A percentile compares a stretch with the other conserved stretches of the same genome.
phyloP scores from a whole-genome alignment of 2,329 filamentous ascomycete species.

The Iodosphaeria phyllophila region DNA sequence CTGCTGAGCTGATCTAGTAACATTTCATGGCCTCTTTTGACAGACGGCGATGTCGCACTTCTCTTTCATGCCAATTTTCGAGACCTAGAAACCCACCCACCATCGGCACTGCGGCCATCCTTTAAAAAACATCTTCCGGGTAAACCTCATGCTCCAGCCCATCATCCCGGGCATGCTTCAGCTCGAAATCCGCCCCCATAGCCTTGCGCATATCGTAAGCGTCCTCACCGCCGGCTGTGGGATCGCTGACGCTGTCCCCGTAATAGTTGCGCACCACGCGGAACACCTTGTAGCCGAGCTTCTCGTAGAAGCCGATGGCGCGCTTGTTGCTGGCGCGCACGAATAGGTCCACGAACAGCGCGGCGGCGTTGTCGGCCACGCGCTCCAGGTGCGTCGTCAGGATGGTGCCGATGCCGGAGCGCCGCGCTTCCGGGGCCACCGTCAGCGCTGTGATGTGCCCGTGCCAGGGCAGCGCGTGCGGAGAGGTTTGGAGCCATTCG shows the following conservation, averaged over 20 bases:
- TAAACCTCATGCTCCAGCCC: slow-evolving; percentile 63
- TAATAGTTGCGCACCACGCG: slow-evolving; percentile 85
- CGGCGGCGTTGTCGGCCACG: slow-evolving; percentile 63
- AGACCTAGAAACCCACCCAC: too few relatives aligned
- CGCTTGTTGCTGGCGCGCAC: slow-evolving; percentile 76
- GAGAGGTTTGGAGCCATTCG: slow-evolving; percentile 51
- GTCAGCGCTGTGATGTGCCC: slow-evolving; percentile 94
- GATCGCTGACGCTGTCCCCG: slow-evolving; percentile 57
- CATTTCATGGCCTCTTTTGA: too few relatives aligned
- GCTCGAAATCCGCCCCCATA: slow-evolving; percentile 59
- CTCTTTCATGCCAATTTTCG: too few relatives aligned
- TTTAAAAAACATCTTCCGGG: slow-evolving; percentile 72
- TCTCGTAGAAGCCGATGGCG: slow-evolving; percentile 76
- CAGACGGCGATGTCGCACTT: too few relatives aligned
- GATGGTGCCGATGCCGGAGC: slow-evolving; percentile 71
- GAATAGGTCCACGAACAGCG: slow-evolving; percentile 93
- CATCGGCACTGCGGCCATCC: too few relatives aligned
- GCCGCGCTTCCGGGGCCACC: slow-evolving; percentile 68
- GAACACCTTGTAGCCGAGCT: slow-evolving; percentile 83
- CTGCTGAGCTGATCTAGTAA: too few relatives aligned
- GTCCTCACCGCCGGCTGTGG: slow-evolving; percentile 52
- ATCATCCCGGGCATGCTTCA: slow-evolving; percentile 59
- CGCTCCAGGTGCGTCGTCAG: slow-evolving; percentile 66
- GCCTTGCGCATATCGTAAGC: slow-evolving; percentile 96
- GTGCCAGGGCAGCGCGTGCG: slow-evolving; percentile 97